Conservation (phyloP, 2,329 filamentous ascomycete genomes). For the Elsinoe ampelina region DNA sequence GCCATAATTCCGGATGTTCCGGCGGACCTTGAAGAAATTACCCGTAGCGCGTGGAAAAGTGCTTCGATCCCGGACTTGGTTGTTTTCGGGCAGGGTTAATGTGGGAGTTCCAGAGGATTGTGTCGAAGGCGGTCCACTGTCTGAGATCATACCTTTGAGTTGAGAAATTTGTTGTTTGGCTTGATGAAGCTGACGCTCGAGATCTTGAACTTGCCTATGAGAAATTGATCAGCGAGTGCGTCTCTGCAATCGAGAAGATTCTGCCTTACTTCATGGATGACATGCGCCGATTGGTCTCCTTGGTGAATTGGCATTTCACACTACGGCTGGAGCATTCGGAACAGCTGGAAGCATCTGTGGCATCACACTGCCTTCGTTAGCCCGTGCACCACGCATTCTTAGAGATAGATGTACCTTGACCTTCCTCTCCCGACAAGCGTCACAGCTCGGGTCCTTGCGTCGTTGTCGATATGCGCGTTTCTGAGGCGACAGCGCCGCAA, state of each 20-base stretch:
- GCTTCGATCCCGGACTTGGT: conserved; percentile 35
- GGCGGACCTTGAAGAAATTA: conserved; percentile 62
- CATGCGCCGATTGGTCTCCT: conserved; percentile 97
- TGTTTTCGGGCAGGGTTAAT: conserved; percentile 27
- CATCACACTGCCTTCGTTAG: conserved; percentile 60
- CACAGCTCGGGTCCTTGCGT: conserved; percentile 93
- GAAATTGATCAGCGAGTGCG: background rate
- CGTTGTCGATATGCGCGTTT: conserved; percentile 92
- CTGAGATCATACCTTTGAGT: conserved; percentile 55
- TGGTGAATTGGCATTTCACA: conserved; percentile 97
- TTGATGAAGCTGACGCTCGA: conserved; percentile 80
- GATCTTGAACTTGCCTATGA: conserved; percentile 74
- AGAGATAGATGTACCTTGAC: conserved; percentile 43
- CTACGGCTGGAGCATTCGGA: conserved; percentile 95
- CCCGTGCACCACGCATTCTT: background rate
- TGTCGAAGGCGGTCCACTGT: conserved; percentile 38
- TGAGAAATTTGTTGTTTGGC: conserved; percentile 71
- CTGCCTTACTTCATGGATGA: conserved; percentile 78
- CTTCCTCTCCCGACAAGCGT: conserved; percentile 82
- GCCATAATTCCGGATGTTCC: conserved; percentile 63
- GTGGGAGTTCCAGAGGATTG: conserved; percentile 26
- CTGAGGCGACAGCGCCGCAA: conserved; percentile 57
- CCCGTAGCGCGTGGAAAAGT: conserved; percentile 40
- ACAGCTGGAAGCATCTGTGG: conserved; percentile 90
- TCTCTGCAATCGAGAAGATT: background rate